A percentile compares a stretch with the other conserved stretches of the same genome.
phyloP scores from a whole-genome alignment of 2,329 filamentous ascomycete genomes.

The Cordyceps javanica region DNA sequence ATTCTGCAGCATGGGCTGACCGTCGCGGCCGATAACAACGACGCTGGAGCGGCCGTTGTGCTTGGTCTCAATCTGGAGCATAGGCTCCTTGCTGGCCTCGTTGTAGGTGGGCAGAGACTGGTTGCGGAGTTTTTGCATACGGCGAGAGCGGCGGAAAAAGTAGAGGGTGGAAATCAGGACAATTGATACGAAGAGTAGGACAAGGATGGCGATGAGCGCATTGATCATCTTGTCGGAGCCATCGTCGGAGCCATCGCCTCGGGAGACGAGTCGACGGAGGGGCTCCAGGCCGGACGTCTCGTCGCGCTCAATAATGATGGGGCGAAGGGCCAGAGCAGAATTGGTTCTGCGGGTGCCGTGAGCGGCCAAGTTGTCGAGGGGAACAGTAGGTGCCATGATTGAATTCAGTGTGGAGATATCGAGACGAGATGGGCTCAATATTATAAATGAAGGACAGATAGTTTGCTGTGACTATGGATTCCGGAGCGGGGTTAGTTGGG shows the following conservation, averaged over 20 bases:
- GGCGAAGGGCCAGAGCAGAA: constrained; percentile 1
- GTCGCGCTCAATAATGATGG: constrained; percentile 8
- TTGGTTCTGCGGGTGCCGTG: neutral
- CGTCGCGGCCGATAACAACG: constrained; percentile 73
- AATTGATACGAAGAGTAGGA: constrained; percentile 68
- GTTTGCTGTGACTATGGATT: constrained; percentile 10
- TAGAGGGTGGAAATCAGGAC: constrained; percentile 62
- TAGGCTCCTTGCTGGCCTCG: constrained; percentile 43
- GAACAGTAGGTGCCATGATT: constrained; percentile 11
- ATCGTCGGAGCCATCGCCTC: constrained; percentile 31
- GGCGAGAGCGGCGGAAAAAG: constrained; percentile 61
- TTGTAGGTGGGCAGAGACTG: constrained; percentile 65
- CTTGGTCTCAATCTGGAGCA: constrained; percentile 52
- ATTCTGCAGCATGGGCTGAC: constrained; percentile 66
- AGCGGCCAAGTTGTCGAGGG: constrained; percentile 1
- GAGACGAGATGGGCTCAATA: constrained; percentile 14
- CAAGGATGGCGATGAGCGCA: constrained; percentile 72
- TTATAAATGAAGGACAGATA: constrained; percentile 19
- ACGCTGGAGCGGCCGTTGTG: constrained; percentile 58
- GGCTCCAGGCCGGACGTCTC: constrained; percentile 10
- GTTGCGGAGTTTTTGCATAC: constrained; percentile 39
- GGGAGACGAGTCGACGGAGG: constrained; percentile 8
- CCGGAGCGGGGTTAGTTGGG: neutral
- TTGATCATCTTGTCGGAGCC: constrained; percentile 60
- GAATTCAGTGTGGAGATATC: constrained; percentile 12